phyloP scores from a whole-genome alignment of 345 rosid genomes.

The Rhodamnia rubescens region DNA sequence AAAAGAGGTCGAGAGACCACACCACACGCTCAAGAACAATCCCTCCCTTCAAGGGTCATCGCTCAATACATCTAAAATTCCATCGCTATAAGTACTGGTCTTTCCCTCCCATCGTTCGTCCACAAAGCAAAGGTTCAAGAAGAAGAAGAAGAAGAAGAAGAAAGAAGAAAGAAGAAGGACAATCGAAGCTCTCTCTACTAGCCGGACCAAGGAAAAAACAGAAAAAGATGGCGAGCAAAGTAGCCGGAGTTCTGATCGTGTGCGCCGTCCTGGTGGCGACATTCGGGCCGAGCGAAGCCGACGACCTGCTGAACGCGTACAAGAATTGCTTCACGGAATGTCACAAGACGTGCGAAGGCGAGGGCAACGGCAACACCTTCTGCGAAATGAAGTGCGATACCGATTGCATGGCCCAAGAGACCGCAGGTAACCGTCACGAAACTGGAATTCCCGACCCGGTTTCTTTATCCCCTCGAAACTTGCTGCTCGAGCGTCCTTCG shows the following conservation, averaged over 20 bases:
- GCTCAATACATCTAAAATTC: not conserved
- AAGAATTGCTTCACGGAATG: constrained; percentile 2
- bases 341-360: not conserved
- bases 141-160: not conserved
- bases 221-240: constrained; percentile 12
- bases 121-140: not conserved
- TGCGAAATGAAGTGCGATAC: constrained; percentile 28
- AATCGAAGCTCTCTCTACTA: not conserved
- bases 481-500: not conserved
- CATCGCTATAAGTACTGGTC: not conserved
- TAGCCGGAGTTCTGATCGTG: constrained; percentile 6
- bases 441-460: not conserved
- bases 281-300: not conserved
- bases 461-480: not conserved
- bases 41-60: not conserved
- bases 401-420: constrained; percentile 9
- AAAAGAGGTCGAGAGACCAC: not conserved
- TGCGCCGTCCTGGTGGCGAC: constrained; percentile 11
- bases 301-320: not conserved
- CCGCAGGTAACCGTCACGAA: not conserved
- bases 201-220: not conserved
- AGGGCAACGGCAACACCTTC: not conserved
- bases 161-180: not conserved
- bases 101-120: not conserved
- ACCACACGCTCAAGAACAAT: not conserved